Conservation (phyloP, 2,329 filamentous ascomycete species). For the Clonostachys chloroleuca region DNA sequence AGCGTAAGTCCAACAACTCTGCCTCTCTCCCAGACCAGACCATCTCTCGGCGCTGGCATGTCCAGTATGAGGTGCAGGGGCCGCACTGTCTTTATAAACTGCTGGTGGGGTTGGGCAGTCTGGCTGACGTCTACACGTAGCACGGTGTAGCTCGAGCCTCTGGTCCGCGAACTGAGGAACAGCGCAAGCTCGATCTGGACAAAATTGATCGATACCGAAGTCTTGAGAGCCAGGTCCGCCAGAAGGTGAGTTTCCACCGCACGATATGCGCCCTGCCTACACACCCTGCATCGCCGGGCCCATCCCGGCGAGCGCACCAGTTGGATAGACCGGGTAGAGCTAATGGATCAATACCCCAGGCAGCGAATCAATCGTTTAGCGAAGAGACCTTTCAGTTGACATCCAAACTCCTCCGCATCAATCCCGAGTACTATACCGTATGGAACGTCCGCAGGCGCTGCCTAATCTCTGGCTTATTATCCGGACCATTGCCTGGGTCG, state of each 20-base stretch:
- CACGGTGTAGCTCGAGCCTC: conserved; percentile 77
- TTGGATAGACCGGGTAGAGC: not conserved
- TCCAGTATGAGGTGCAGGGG: no score
- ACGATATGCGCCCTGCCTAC: not conserved
- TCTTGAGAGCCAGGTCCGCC: conserved; percentile 63
- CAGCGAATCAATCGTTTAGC: conserved; percentile 40
- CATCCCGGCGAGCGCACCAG: not conserved
- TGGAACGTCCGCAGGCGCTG: conserved; percentile 83
- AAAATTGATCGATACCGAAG: conserved; percentile 73
- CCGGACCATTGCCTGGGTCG: conserved; percentile 43
- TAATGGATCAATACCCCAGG: conserved; percentile 9
- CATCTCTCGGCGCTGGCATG: no score
- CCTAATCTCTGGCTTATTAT: conserved; percentile 56
- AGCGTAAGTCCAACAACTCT: not conserved
- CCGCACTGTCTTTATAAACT: no score
- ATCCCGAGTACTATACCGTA: conserved; percentile 87
- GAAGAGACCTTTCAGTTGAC: conserved; percentile 61
- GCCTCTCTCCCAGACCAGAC: not conserved
- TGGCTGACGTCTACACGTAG: not conserved
- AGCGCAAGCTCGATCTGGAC: conserved; percentile 65
- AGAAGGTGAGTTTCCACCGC: conserved; percentile 43
- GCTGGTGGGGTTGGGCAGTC: no score
- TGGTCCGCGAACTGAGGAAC: conserved; percentile 60
- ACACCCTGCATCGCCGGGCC: not conserved
- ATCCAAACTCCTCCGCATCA: conserved; percentile 68